Conservation (phyloP, 2,329 filamentous ascomycete species). For the Neonectria punicea region DNA sequence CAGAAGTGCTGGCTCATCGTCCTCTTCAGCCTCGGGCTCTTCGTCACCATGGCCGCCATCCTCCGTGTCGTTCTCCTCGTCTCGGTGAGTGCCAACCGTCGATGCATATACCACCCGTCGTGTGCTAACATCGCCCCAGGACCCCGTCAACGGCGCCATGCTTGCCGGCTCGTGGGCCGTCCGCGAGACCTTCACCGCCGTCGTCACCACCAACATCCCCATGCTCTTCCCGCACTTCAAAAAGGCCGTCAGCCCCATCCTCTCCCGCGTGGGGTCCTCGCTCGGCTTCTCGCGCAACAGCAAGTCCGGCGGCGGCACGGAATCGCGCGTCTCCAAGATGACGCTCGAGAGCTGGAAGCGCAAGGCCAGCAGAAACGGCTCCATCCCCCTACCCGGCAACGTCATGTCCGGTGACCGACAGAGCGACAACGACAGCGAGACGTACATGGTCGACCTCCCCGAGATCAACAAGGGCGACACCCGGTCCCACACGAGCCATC, state of each 20-base stretch:
- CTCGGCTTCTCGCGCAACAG: conserved; percentile 33
- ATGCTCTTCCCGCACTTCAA: conserved; percentile 59
- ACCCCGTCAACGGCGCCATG: conserved; percentile 53
- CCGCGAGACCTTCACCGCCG: conserved; percentile 57
- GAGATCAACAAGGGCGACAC: conserved; percentile 21
- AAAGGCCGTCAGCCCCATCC: conserved; percentile 43
- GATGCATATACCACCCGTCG: too few species aligned
- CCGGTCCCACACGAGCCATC: conserved; percentile 7
- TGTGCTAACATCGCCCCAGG: conserved; percentile 39
- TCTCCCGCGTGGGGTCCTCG: conserved; percentile 38
- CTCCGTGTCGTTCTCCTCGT: conserved; percentile 47
- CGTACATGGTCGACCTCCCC: conserved; percentile 38
- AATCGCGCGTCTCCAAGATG: conserved; percentile 33
- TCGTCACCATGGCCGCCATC: conserved; percentile 54
- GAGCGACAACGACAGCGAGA: conserved; percentile 39
- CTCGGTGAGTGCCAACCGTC: conserved; percentile 31
- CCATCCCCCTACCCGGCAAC: conserved; percentile 23
- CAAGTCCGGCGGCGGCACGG: conserved; percentile 17
- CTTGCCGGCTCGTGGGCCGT: conserved; percentile 56
- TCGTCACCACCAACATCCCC: conserved; percentile 56
- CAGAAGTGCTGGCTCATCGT: conserved; percentile 53
- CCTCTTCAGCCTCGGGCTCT: conserved; percentile 53
- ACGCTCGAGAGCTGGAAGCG: conserved; percentile 35
- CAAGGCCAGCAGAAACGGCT: conserved; percentile 31
- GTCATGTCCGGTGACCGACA: conserved; percentile 27